Percentiles rank a stretch among this genome's conserved stretches.
Conservation (phyloP, 2,329 filamentous ascomycete genomes). For the Colletotrichum musae region DNA sequence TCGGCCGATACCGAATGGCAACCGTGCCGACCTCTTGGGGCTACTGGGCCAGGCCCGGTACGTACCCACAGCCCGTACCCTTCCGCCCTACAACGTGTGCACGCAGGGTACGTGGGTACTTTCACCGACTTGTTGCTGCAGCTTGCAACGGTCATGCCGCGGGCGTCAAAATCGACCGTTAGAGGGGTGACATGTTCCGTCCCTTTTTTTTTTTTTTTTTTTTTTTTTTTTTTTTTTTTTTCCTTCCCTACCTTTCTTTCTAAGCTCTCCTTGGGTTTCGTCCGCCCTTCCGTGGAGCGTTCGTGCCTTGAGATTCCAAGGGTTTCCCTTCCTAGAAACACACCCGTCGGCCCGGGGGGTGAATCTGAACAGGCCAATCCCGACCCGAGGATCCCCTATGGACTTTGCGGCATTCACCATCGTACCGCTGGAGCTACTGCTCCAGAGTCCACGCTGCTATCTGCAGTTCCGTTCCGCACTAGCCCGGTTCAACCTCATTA, state of each 20-base stretch:
- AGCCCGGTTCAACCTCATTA: slow-evolving; percentile 18
- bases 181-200: slow-evolving; percentile 6
- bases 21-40: slow-evolving; percentile 31
- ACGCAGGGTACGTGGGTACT: slow-evolving; percentile 13
- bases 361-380: slow-evolving; percentile 21
- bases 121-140: slow-evolving; percentile 37
- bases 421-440: too few species aligned
- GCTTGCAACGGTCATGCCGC: slow-evolving; percentile 19
- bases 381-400: neutral
- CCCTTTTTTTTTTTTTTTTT: slow-evolving; percentile 8
- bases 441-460: neutral
- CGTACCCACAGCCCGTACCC: slow-evolving; percentile 26
- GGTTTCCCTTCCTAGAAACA: neutral
- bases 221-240: neutral
- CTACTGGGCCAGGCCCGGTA: slow-evolving; percentile 21
- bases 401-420: neutral
- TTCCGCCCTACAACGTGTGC: slow-evolving; percentile 18
- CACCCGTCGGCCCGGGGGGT: neutral
- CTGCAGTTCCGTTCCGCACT: neutral
- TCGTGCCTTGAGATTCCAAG: neutral
- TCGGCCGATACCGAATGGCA: slow-evolving; percentile 51
- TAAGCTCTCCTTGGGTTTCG: neutral
- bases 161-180: slow-evolving; percentile 5
- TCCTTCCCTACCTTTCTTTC: neutral
- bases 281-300: slow-evolving; percentile 1